Evolutionary conservation across 257 asterid genomes (phyloP), one percentile per base, ranked within the genome.

Genomic region (Capsicum baccatum): DNA sequence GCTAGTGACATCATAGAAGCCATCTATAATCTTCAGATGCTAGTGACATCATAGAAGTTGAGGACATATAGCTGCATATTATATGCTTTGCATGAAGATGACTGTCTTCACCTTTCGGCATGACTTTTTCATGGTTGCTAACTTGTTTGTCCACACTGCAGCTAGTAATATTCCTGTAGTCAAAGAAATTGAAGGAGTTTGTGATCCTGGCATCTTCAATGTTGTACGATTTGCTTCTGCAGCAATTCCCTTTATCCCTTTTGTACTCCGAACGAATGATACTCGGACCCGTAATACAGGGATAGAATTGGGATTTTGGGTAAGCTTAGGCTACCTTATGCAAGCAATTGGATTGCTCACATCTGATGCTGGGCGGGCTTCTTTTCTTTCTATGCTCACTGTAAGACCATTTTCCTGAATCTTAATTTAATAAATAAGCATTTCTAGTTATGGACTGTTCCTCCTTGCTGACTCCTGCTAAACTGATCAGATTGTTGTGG

Each of bases 291-390:
- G 97, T 67, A 91, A 89, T 44, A 91, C 95, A 57, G 98, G 97
- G 83, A 50, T 93, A 79, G 97, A 93, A 84, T 86, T 94, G 90
- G 98, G 98, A 85, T 84, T 91, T 83, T 94, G 95, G 97, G 89
- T 87, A 84, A 93, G 97, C 91, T 88, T 93, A 81, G 98, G 94
- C 68, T 94, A 93, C 87, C 92, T 93, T 79, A 83, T 92, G 90
- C 97, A 94, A 83, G 97, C 97, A 84, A 91, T 94, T 74, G 98
- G 97, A 21, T 91, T 92, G 79, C 93, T 88, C 67, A 93, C 98
- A 56, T 91, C 96, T 81, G 97, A 92, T 90, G 98, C 98, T 85
- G 97, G 97, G 47, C 90, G 97, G 35, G 97, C 97, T 85, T 90
- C 97, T 37, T 93, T 93, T 87, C 85, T 93, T 71, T 84, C 91